phyloP scores from a whole-genome alignment of 768 basidiomycete genomes.

The Amanita muscaria region DNA sequence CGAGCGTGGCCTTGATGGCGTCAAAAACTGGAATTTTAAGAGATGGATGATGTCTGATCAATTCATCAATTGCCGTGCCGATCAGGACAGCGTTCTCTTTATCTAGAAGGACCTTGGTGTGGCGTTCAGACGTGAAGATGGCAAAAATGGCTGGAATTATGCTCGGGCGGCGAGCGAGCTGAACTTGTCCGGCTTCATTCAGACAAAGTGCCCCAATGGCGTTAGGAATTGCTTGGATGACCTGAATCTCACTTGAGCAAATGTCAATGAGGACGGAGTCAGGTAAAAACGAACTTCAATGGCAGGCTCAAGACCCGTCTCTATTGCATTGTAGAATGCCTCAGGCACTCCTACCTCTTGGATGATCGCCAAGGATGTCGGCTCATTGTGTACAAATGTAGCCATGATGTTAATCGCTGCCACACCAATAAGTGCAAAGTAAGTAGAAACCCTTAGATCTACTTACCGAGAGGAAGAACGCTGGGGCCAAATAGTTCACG shows the following conservation, averaged over 20 bases:
- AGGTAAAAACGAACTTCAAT: conserved; percentile 55
- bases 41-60: conserved; percentile 90
- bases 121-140: conserved; percentile 78
- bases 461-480: conserved; percentile 75
- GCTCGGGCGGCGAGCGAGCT: conserved; percentile 65
- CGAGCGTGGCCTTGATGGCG: conserved; percentile 60
- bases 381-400: conserved; percentile 97
- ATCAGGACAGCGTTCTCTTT: conserved; percentile 88
- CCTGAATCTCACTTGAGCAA: conserved; percentile 32
- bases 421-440: conserved; percentile 3
- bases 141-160: conserved; percentile 82
- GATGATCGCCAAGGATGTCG: conserved; percentile 84
- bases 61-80: conserved; percentile 88
- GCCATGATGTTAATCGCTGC: conserved; percentile 91
- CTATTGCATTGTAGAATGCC: conserved; percentile 79
- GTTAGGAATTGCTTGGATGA: conserved; percentile 88
- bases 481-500: conserved; percentile 79
- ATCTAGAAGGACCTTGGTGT: conserved; percentile 78
- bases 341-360: conserved; percentile 90
- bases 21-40: conserved; percentile 77
- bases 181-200: conserved; percentile 81
- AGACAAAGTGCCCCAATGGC: conserved; percentile 95
- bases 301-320: conserved; percentile 75
- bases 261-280: conserved; percentile 5
- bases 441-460: not conserved